A percentile compares a stretch with the other conserved stretches of the same genome.
These are phyloP conservation scores for Tephrocybe sp. DNA, from an alignment of 768 basidiomycete species.

Conservation along the genomic window DNA sequence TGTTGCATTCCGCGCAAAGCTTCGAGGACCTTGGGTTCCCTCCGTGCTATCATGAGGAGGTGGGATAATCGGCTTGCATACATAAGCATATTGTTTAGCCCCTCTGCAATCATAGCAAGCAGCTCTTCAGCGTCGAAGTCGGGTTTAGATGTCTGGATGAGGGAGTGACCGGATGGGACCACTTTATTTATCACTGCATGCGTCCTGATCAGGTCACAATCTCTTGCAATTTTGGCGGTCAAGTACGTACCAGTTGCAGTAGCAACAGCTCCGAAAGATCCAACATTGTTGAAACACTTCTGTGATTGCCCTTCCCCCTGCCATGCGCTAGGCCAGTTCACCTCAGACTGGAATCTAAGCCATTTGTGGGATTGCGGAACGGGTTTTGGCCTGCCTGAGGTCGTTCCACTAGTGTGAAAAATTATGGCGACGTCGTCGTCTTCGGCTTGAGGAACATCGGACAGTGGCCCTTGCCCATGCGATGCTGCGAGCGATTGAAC, in stretches of 20 bases:
- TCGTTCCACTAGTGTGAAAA: slow-evolving; percentile 13
- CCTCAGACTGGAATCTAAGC: slow-evolving; percentile 6
- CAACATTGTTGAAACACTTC: slow-evolving; percentile 10
- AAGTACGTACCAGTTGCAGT: slow-evolving; percentile 7
- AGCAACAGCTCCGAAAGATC: slow-evolving; percentile 8
- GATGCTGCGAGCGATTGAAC: not conserved
- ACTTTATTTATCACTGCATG: slow-evolving; percentile 4
- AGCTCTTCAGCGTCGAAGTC: slow-evolving; percentile 12
- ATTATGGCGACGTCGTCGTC: slow-evolving; percentile 9
- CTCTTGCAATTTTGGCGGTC: not conserved
- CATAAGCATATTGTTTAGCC: slow-evolving; percentile 8
- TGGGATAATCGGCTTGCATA: slow-evolving; percentile 4
- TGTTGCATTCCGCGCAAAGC: slow-evolving; percentile 10
- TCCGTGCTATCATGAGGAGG: slow-evolving; percentile 4
- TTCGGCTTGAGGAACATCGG: slow-evolving; percentile 1
- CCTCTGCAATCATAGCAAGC: slow-evolving; percentile 8
- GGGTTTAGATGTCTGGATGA: slow-evolving; percentile 10
- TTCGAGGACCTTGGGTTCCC: slow-evolving; percentile 1
- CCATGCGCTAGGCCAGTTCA: slow-evolving; percentile 11
- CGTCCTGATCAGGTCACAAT: not conserved
- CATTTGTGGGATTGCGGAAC: slow-evolving; percentile 9
- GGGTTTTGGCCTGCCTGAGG: slow-evolving; percentile 10
- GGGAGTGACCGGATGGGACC: slow-evolving; percentile 1
- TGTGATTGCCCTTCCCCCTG: slow-evolving; percentile 1
- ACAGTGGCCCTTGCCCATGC: not conserved